Conservation (phyloP, 768 basidiomycete species). For the Xerocomellus chrysenteron region DNA sequence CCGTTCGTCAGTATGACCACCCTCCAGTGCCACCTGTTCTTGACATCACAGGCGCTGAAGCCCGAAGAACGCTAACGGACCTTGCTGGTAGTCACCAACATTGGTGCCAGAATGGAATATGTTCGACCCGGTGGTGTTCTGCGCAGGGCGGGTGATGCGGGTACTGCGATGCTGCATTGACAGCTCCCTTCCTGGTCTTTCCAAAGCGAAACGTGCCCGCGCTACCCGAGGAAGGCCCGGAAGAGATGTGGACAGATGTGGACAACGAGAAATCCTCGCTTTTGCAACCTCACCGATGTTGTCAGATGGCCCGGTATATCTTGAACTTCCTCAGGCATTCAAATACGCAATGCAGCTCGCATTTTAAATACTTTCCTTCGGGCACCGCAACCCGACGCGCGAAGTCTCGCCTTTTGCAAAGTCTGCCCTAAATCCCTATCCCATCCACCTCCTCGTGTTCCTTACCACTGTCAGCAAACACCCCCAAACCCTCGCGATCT, state of each 20-base stretch:
- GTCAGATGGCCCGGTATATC: constrained; percentile 27
- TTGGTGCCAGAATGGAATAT: constrained; percentile 83
- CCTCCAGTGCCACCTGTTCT: constrained; percentile 66
- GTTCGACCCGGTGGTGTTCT: constrained; percentile 73
- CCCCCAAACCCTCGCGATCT: constrained; percentile 52
- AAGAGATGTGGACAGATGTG: constrained; percentile 62
- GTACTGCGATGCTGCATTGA: constrained; percentile 38
- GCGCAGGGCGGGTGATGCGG: constrained; percentile 53
- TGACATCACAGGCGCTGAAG: constrained; percentile 72
- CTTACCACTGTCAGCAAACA: constrained; percentile 74
- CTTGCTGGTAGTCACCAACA: constrained; percentile 91
- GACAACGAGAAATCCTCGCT: constrained; percentile 45
- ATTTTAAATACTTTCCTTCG: constrained; percentile 72
- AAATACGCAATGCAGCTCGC: constrained; percentile 75
- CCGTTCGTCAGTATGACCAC: constrained; percentile 72
- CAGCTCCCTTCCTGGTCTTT: constrained; percentile 46
- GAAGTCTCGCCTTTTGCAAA: constrained; percentile 56
- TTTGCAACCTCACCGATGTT: constrained; percentile 27
- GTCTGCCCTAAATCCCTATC: constrained; percentile 77
- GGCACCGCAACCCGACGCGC: constrained; percentile 62
- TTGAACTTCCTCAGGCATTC: constrained; percentile 63
- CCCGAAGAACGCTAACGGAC: constrained; percentile 79
- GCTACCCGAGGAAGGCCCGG: constrained; percentile 37
- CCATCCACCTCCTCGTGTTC: constrained; percentile 86
- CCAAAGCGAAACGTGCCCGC: constrained; percentile 42